Base-by-base conservation (phyloP, 257 asterid species). In the Eucommia ulmoides region DNA sequence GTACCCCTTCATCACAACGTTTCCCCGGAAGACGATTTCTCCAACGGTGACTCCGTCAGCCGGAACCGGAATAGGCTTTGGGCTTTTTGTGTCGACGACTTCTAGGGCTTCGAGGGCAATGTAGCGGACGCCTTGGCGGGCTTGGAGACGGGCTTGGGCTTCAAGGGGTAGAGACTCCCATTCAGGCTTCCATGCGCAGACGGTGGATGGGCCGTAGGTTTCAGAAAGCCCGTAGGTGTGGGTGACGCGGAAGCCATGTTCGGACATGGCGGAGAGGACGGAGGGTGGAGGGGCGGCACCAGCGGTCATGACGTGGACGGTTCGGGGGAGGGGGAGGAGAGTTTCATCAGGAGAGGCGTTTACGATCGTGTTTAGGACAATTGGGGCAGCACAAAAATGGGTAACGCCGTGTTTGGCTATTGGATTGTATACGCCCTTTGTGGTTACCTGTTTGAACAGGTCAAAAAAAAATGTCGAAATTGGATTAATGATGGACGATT, bases 361-460 rank as follows among this genome's bases (percentile, higher is more conserved):
- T 26, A 73, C 52, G 54, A 73, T 64, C 78, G 52, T 70, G 74
- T 73, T 77, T 21, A 77, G 50, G 14, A 77, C 84, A 0, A 80
- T 73, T 1, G 84, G 84, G 15, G 81, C 84, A 19, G 80, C 84
- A 8, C 84, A 63, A 78, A 77, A 69, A 61, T 77, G 66, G 5
- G 84, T 77, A 53, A 77, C 81, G 19, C 26, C 14, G 52, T 73
- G n/a, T 5, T 41, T 42, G 47, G 19, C 74, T 35, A 77, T 65
- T 23, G 38, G 8, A 5, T 7, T 5, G 12, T 29, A 29, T 7
- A 29, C 38, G 12, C 38, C 38, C 38, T 29, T 29, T 29, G 38
- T 12, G 7, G 38, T 29, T 12, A 29, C 38, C 38, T 29, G 38
- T n/a, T n/a, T n/a, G n/a, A n/a, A n/a, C n/a, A n/a, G n/a, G n/a